Percentiles rank a stretch among this genome's conserved stretches.
Evolutionary conservation across 177 flowering plant species (phyloP).

Genomic region (Telopea speciosissima): DNA sequence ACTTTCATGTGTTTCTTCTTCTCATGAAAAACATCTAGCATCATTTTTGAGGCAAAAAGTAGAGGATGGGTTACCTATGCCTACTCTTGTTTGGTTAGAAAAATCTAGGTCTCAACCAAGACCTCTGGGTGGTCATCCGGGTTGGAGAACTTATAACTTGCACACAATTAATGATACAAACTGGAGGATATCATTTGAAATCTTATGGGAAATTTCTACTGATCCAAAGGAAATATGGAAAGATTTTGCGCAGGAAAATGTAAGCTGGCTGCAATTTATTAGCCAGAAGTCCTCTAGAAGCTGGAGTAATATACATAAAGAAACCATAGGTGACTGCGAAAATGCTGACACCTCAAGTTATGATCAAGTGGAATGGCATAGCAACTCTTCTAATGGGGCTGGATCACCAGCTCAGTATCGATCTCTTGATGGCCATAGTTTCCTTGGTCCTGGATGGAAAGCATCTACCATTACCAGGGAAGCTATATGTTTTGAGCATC

Average conservation of each 20-base stretch:
- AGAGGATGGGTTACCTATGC: constrained; percentile 29
- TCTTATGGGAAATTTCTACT: constrained; percentile 48
- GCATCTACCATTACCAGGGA: constrained; percentile 25
- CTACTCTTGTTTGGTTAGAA: constrained; percentile 46
- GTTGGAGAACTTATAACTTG: constrained; percentile 16
- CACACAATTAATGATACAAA: constrained; percentile 21
- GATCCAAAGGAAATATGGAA: constrained; percentile 40
- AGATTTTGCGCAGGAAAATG: constrained; percentile 36
- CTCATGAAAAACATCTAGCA: constrained; percentile 47
- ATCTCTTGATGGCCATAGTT: constrained; percentile 29
- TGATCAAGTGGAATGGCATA: constrained; percentile 25
- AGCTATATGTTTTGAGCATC: constrained; percentile 39
- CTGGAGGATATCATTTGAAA: constrained; percentile 25
- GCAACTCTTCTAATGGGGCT: constrained; percentile 25
- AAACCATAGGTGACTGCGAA: constrained; percentile 24
- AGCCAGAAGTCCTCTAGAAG: constrained; percentile 32
- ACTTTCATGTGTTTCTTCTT: constrained; percentile 36
- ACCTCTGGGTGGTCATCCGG: constrained; percentile 13
- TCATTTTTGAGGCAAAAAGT: constrained; percentile 40
- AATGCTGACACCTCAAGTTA: constrained; percentile 19
- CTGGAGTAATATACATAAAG: constrained; percentile 49
- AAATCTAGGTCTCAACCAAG: constrained; percentile 24
- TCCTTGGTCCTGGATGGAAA: constrained; percentile 33
- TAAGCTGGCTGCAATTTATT: constrained; percentile 25
- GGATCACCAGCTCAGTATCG: constrained; percentile 32